These are phyloP conservation scores for Calonectria fujianensis DNA, from an alignment of 2,329 filamentous ascomycete genomes.

Conservation along the genomic window DNA sequence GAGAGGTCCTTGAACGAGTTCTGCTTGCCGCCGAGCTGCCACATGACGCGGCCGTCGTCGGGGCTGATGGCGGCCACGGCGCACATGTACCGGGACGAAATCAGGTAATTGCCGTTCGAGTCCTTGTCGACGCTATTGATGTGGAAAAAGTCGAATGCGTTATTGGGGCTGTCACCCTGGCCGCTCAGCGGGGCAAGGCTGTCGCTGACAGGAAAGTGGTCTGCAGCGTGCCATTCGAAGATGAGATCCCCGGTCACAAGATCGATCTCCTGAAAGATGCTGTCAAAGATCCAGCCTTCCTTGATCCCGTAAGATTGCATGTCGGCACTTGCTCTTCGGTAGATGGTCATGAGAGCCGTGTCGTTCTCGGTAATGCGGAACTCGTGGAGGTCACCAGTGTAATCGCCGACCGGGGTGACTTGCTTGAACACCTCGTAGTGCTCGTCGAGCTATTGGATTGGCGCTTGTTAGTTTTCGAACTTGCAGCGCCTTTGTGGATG, in stretches of 20 bases:
- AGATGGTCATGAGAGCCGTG: constrained; percentile 64
- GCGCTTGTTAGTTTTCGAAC: constrained; percentile 15
- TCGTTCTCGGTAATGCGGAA: constrained; percentile 63
- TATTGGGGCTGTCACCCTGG: constrained; percentile 50
- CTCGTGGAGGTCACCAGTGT: constrained; percentile 59
- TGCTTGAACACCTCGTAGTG: constrained; percentile 56
- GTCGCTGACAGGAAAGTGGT: constrained; percentile 55
- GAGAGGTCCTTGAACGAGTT: constrained; percentile 62
- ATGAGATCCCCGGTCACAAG: constrained; percentile 68
- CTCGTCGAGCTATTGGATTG: constrained; percentile 53
- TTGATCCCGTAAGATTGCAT: constrained; percentile 50
- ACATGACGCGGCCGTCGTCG: constrained; percentile 68
- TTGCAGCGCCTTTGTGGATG: neutral
- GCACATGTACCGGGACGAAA: constrained; percentile 71
- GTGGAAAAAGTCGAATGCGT: constrained; percentile 73
- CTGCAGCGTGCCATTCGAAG: constrained; percentile 66
- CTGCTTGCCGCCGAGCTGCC: constrained; percentile 71
- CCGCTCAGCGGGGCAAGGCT: constrained; percentile 44
- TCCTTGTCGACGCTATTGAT: constrained; percentile 75
- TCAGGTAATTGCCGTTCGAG: constrained; percentile 69
- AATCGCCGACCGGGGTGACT: constrained; percentile 50
- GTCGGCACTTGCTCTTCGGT: constrained; percentile 55
- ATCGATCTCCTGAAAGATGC: constrained; percentile 67
- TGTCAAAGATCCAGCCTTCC: constrained; percentile 58
- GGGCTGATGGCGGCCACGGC: constrained; percentile 68